Conservation (phyloP, 176 grass and related monocot genomes). For the Saccharum officinarum region DNA sequence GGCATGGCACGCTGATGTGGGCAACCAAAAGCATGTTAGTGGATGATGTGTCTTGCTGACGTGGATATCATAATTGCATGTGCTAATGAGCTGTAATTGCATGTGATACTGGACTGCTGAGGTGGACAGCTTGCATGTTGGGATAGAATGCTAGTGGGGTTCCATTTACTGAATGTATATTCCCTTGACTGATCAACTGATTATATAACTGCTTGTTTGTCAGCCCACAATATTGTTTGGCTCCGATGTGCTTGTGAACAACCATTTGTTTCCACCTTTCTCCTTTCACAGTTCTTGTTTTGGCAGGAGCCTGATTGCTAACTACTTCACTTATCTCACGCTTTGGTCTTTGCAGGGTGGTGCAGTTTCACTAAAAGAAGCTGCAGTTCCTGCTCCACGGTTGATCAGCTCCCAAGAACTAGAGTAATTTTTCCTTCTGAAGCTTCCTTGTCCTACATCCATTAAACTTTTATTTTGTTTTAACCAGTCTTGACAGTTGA, state of each 20-base stretch:
- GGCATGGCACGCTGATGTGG: not conserved
- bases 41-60: not conserved
- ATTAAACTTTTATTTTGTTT: conserved; percentile 8
- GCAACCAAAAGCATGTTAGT: not conserved
- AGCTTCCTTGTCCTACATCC: conserved; percentile 1
- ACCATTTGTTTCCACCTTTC: not conserved
- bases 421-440: conserved; percentile 62
- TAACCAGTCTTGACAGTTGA: conserved; percentile 32
- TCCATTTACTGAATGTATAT: conserved; percentile 3
- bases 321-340: not conserved
- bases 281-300: not conserved
- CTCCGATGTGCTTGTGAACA: conserved; percentile 21
- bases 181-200: not conserved
- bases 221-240: not conserved
- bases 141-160: not conserved
- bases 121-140: not conserved
- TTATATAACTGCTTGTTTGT: not conserved
- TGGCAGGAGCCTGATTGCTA: not conserved
- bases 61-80: not conserved
- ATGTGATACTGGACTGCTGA: not conserved
- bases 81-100: not conserved
- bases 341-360: conserved; percentile 63
- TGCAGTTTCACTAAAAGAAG: conserved; percentile 81
- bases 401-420: conserved; percentile 88
- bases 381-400: conserved; percentile 67